A percentile compares a stretch with the other conserved stretches of the same genome.
phyloP scores from a whole-genome alignment of 2,329 filamentous ascomycete species.

The Sarocladium kiliense region DNA sequence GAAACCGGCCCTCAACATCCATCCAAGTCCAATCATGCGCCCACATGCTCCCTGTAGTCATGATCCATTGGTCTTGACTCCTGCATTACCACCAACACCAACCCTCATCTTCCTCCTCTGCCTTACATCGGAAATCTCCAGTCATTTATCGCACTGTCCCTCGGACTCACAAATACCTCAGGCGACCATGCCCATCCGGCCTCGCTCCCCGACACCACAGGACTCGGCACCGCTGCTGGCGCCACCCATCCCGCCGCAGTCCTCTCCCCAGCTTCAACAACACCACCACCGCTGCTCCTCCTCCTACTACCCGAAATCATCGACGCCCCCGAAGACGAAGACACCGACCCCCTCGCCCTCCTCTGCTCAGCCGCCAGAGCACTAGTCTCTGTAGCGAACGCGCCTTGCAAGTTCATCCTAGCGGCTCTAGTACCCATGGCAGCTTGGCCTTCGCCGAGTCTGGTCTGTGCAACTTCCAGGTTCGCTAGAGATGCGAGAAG shows the following conservation, averaged over 20 bases:
- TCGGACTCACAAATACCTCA: neutral
- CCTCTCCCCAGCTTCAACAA: neutral
- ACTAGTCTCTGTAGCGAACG: conserved; percentile 24
- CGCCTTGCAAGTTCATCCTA: conserved; percentile 10
- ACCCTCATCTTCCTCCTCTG: neutral
- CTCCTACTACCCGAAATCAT: neutral
- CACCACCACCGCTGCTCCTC: neutral
- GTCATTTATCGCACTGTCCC: neutral
- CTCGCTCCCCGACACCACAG: neutral
- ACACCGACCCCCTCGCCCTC: conserved; percentile 1
- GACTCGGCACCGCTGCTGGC: neutral
- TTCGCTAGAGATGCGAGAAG: conserved; percentile 27
- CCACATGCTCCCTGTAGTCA: neutral
- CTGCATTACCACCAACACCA: neutral
- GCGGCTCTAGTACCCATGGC: conserved; percentile 13
- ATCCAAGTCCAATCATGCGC: neutral
- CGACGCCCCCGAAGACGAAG: neutral
- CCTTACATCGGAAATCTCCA: conserved; percentile 3
- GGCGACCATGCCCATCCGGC: conserved; percentile 2
- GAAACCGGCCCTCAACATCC: no score
- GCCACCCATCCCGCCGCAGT: neutral
- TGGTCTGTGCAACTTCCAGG: conserved; percentile 23
- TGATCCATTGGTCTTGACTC: neutral
- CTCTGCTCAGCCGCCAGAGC: conserved; percentile 15
- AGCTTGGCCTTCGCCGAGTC: conserved; percentile 18